Evolutionary conservation across 2,329 filamentous ascomycete species (phyloP).

Genomic region (Aureobasidium sp.): DNA sequence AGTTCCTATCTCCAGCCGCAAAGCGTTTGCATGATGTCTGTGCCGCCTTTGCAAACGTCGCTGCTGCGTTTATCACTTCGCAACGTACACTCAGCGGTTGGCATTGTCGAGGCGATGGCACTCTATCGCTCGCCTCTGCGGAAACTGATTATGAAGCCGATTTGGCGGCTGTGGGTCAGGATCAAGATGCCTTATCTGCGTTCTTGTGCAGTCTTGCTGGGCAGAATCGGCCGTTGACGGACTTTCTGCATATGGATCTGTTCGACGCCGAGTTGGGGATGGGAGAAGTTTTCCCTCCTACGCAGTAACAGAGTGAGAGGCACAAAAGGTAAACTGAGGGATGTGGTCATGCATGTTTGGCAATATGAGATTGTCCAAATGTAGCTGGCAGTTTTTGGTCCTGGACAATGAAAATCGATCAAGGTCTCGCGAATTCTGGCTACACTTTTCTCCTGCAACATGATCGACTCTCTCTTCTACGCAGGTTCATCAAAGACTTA

Average conservation of each 20-base stretch:
- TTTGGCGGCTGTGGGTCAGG: neutral
- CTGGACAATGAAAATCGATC: too few species aligned
- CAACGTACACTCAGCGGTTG: constrained; percentile 17
- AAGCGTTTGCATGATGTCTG: constrained; percentile 18
- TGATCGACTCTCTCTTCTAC: too few species aligned
- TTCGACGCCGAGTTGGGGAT: neutral
- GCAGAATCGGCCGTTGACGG: constrained; percentile 2
- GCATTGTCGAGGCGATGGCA: constrained; percentile 18
- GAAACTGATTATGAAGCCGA: neutral
- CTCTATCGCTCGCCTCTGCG: neutral
- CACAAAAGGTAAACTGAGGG: neutral
- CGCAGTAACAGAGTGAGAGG: neutral
- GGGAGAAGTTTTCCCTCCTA: neutral
- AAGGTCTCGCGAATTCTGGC: too few species aligned
- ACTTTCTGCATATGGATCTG: constrained; percentile 7
- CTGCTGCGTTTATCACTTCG: constrained; percentile 16
- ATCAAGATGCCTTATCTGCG: neutral
- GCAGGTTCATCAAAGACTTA: neutral
- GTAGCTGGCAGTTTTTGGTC: too few species aligned
- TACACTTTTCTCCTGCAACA: too few species aligned
- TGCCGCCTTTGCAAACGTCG: constrained; percentile 17
- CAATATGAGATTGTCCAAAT: neutral
- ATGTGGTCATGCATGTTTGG: neutral
- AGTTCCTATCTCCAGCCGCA: constrained; percentile 16
- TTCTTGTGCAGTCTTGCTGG: neutral